Conservation (phyloP, 306 rosid species). For the Cyclanthera cordifolia region DNA sequence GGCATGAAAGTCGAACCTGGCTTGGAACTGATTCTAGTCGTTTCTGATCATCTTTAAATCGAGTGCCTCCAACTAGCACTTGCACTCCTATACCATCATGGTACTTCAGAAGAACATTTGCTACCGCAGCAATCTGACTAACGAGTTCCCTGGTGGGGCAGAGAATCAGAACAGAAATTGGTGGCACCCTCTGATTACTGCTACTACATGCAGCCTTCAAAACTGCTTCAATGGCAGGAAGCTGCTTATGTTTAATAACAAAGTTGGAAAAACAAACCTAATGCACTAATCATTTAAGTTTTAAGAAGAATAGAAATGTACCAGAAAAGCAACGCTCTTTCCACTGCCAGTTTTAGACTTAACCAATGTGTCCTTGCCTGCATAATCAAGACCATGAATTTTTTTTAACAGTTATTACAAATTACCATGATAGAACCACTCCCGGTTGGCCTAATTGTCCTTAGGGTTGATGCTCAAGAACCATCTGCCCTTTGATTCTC, state of each 20-base stretch:
- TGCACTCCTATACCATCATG: conserved; percentile 75
- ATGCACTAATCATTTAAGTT: conserved; percentile 7
- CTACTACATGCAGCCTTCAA: conserved; percentile 47
- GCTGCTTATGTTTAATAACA: conserved; percentile 64
- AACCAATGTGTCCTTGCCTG: conserved; percentile 77
- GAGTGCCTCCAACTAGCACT: conserved; percentile 78
- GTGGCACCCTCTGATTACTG: conserved; percentile 45
- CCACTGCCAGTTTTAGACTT: conserved; percentile 96
- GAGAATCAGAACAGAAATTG: conserved; percentile 63
- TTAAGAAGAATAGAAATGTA: conserved; percentile 23
- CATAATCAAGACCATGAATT: not conserved
- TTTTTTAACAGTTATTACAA: not conserved
- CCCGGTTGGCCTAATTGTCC: not conserved
- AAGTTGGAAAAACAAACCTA: conserved; percentile 8
- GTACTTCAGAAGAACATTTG: conserved; percentile 60
- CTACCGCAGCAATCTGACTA: conserved; percentile 79
- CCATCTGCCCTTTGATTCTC: too few species aligned
- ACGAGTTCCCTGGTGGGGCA: conserved; percentile 98
- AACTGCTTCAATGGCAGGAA: conserved; percentile 99
- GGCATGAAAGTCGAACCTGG: conserved; percentile 44
- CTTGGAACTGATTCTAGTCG: conserved; percentile 79
- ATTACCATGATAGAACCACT: too few species aligned
- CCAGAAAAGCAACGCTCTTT: conserved; percentile 87
- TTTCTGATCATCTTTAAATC: conserved; percentile 76
- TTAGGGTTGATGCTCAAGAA: not conserved